Conservation (phyloP, 192 early-diverging fungal species). For the Diversispora epigaea region DNA sequence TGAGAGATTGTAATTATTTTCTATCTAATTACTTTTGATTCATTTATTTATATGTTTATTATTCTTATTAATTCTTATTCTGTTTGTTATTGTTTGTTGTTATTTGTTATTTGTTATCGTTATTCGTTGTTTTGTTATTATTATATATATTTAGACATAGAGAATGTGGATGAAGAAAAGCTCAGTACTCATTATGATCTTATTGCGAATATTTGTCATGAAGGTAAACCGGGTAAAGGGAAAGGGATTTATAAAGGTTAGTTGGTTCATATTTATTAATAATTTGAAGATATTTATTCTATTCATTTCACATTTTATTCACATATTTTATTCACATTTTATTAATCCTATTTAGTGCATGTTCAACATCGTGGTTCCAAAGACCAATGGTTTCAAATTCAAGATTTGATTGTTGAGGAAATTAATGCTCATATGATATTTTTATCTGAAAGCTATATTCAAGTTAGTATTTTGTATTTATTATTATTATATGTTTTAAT, state of each 20-base stretch:
- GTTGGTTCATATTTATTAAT: no score
- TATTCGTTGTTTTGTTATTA: neutral
- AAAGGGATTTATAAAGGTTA: conserved; percentile 68
- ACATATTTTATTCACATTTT: no score
- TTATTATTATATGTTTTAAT: neutral
- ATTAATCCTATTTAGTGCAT: conserved; percentile 47
- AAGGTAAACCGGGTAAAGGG: conserved; percentile 66
- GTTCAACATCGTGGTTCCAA: conserved; percentile 64
- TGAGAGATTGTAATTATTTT: conserved; percentile 69
- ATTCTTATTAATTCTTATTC: neutral
- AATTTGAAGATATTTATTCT: no score
- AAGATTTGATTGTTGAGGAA: conserved; percentile 90
- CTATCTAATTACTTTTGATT: neutral
- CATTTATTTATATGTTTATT: neutral
- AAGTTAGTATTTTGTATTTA: conserved; percentile 53
- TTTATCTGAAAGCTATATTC: conserved; percentile 87
- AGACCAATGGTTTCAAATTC: conserved; percentile 94
- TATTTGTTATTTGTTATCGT: neutral
- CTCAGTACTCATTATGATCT: conserved; percentile 72
- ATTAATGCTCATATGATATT: conserved; percentile 95
- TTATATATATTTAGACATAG: conserved; percentile 35
- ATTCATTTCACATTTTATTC: no score
- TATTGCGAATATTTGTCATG: conserved; percentile 89
- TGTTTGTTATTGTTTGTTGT: neutral
- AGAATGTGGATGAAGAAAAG: conserved; percentile 46